phyloP scores from a whole-genome alignment of 2,329 filamentous ascomycete genomes.

The Cryphonectria carpinicola region DNA sequence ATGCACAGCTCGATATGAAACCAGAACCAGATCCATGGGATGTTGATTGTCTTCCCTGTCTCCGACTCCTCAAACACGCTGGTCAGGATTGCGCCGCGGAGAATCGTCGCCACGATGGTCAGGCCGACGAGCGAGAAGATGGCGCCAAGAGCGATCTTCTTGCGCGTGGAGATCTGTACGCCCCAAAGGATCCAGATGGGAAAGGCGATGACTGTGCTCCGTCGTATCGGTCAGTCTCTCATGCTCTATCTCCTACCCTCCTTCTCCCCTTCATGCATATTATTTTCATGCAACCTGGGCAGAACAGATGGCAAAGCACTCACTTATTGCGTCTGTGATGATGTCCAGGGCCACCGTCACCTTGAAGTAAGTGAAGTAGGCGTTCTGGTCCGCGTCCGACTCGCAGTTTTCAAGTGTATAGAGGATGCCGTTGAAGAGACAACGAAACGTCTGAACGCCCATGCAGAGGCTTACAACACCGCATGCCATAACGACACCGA shows the following conservation, averaged over 20 bases:
- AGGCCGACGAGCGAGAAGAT: slow-evolving; percentile 29
- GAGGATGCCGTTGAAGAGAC: slow-evolving; percentile 22
- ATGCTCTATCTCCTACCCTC: not conserved
- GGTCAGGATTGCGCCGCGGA: slow-evolving; percentile 23
- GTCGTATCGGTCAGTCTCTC: not conserved
- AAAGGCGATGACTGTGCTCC: slow-evolving; percentile 23
- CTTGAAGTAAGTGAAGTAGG: slow-evolving; percentile 27
- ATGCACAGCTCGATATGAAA: slow-evolving; percentile 28
- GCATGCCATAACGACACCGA: slow-evolving; percentile 20
- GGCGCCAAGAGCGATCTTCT: slow-evolving; percentile 24
- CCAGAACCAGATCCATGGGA: slow-evolving; percentile 30
- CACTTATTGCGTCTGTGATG: slow-evolving; percentile 19
- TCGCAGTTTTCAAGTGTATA: slow-evolving; percentile 23
- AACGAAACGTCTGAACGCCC: slow-evolving; percentile 25
- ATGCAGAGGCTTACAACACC: slow-evolving; percentile 21
- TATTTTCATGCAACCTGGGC: not conserved
- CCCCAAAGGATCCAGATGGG: slow-evolving; percentile 28
- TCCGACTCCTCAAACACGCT: slow-evolving; percentile 23
- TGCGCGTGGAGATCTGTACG: slow-evolving; percentile 22
- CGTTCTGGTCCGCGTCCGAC: slow-evolving; percentile 20
- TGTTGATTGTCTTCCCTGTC: slow-evolving; percentile 24
- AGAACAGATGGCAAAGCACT: not conserved
- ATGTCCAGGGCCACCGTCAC: slow-evolving; percentile 26
- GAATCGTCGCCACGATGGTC: slow-evolving; percentile 26
- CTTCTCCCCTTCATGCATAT: not conserved